phyloP scores from a whole-genome alignment of 78 protist genomes.

The Mantamonas sphyraenae region DNA sequence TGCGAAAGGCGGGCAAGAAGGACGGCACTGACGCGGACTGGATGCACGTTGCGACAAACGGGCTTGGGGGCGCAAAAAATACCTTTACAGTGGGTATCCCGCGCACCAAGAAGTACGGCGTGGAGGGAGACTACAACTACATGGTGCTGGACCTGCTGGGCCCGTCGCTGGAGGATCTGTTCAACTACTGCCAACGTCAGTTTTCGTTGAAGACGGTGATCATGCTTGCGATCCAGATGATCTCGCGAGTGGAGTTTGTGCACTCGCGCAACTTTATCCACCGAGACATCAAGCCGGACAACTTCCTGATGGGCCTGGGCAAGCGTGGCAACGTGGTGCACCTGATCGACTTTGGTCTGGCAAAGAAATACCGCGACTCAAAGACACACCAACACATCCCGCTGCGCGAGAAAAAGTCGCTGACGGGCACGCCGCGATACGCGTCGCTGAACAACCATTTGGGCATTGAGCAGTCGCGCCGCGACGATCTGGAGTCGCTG shows the following conservation, averaged over 20 bases:
- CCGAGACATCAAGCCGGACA: slow-evolving; percentile 63
- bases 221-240: slow-evolving; percentile 36
- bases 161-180: slow-evolving; percentile 51
- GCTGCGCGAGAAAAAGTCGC: slow-evolving; percentile 45
- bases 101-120: slow-evolving; percentile 61
- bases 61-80: too few relatives aligned
- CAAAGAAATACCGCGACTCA: slow-evolving; percentile 64
- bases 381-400: slow-evolving; percentile 65
- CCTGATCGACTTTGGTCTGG: slow-evolving; percentile 52
- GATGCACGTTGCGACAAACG: too few relatives aligned
- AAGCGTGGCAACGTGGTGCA: slow-evolving; percentile 34
- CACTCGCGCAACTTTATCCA: slow-evolving; percentile 44
- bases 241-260: slow-evolving; percentile 36
- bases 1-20: too few relatives aligned
- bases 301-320: slow-evolving; percentile 42
- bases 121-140: slow-evolving; percentile 57
- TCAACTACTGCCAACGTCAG: slow-evolving; percentile 16
- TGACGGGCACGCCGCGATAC: slow-evolving; percentile 63
- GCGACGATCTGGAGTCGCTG: slow-evolving; percentile 61
- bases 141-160: slow-evolving; percentile 60
- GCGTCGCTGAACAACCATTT: slow-evolving; percentile 41
- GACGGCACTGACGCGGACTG: too few relatives aligned
- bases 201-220: slow-evolving; percentile 32
- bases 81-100: slow-evolving; percentile 43
- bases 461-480: slow-evolving; percentile 43